Conservation (phyloP, 2,329 filamentous ascomycete species). For the Calonectria hawksworthii region DNA sequence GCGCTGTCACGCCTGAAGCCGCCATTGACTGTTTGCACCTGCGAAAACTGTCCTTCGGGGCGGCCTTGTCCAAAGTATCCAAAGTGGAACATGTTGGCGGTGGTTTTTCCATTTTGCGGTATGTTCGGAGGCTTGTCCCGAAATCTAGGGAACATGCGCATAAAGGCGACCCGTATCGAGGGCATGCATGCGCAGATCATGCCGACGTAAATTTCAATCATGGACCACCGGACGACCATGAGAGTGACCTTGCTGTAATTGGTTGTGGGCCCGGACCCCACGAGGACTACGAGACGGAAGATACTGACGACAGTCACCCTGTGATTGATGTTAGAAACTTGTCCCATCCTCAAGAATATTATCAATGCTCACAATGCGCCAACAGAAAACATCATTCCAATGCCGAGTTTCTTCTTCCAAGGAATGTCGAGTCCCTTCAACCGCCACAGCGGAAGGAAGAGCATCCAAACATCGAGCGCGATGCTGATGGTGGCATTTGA, state of each 20-base stretch:
- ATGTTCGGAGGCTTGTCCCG: neutral
- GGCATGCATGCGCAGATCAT: neutral
- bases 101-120: neutral
- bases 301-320: neutral
- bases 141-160: neutral
- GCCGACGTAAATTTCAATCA: neutral
- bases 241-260: neutral
- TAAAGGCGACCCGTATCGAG: neutral
- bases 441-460: neutral
- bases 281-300: neutral
- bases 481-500: constrained; percentile 28
- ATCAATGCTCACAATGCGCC: neutral
- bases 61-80: neutral
- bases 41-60: neutral
- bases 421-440: neutral
- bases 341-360: neutral
- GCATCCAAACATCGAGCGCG: neutral
- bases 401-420: neutral
- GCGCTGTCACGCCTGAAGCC: neutral
- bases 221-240: neutral
- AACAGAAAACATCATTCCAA: neutral
- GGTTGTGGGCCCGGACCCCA: neutral
- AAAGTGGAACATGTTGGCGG: neutral
- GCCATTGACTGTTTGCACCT: neutral
- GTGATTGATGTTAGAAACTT: neutral